Evolutionary conservation across 768 basidiomycete genomes (phyloP).

Genomic region (Hygrophoropsis aurantiaca): DNA sequence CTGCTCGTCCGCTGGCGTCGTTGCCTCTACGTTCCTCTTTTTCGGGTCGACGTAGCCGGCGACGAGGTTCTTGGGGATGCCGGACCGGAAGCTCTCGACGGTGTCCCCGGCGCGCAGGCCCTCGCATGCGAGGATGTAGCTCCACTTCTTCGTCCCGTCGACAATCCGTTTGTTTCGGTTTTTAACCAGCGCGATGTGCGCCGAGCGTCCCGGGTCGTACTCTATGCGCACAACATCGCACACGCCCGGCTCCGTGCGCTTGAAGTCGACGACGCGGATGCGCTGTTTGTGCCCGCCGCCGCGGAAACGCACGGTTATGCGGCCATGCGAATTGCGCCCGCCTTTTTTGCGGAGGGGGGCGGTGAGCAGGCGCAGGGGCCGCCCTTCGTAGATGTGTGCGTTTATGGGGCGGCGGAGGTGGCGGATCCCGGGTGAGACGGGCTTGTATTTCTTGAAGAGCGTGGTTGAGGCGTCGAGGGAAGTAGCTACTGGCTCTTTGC

Average conservation of each 20-base stretch:
- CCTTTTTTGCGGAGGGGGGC: conserved; percentile 79
- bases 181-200: conserved; percentile 89
- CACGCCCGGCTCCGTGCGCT: conserved; percentile 71
- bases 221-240: conserved; percentile 94
- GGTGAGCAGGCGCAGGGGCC: conserved; percentile 84
- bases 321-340: conserved; percentile 80
- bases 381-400: conserved; percentile 79
- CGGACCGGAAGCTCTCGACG: conserved; percentile 82
- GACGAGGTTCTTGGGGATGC: conserved; percentile 76
- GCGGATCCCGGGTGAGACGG: conserved; percentile 81
- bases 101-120: conserved; percentile 85
- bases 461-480: conserved; percentile 43
- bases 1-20: conserved; percentile 20
- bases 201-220: conserved; percentile 92
- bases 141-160: conserved; percentile 63
- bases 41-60: conserved; percentile 38
- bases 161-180: conserved; percentile 51
- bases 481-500: conserved; percentile 27
- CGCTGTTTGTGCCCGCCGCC: conserved; percentile 92
- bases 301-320: conserved; percentile 82
- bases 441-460: conserved; percentile 88
- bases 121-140: conserved; percentile 91
- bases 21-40: conserved; percentile 7
- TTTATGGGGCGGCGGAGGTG: conserved; percentile 84
- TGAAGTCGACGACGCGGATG: conserved; percentile 85